Evolutionary conservation across 371 early-diverging fungal genomes (phyloP).

Genomic region (Basidiobolus heterosporus): DNA sequence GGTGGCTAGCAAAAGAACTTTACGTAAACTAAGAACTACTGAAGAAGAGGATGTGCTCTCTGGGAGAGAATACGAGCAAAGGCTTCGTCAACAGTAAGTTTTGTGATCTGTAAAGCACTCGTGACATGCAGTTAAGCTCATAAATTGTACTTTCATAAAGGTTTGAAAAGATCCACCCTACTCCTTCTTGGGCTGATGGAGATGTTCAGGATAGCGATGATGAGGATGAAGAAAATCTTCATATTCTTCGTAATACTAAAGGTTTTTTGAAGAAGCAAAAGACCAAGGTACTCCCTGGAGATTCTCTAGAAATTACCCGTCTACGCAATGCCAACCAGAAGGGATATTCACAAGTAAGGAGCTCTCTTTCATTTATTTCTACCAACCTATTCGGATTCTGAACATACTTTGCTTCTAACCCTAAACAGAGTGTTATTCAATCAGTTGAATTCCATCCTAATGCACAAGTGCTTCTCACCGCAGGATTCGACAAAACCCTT

Average conservation of each 20-base stretch:
- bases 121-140: neutral
- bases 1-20: slow-evolving; percentile 34
- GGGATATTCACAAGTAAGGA: neutral
- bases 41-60: slow-evolving; percentile 55
- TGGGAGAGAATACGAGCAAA: slow-evolving; percentile 61
- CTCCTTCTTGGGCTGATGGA: slow-evolving; percentile 63
- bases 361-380: neutral
- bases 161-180: slow-evolving; percentile 69
- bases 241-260: neutral
- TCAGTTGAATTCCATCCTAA: slow-evolving; percentile 79
- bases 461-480: slow-evolving; percentile 70
- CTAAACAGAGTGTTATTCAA: slow-evolving; percentile 37
- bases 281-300: slow-evolving; percentile 8
- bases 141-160: slow-evolving; percentile 10
- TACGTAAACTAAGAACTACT: slow-evolving; percentile 58
- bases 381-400: slow-evolving; percentile 14
- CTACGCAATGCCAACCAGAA: slow-evolving; percentile 16
- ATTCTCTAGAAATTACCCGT: slow-evolving; percentile 11
- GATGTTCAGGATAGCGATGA: slow-evolving; percentile 5
- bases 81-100: slow-evolving; percentile 62
- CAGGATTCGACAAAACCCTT: slow-evolving; percentile 68
- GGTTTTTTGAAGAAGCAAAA: slow-evolving; percentile 3
- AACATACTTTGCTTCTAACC: slow-evolving; percentile 3
- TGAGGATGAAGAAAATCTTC: slow-evolving; percentile 5
- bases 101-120: neutral